Evolutionary conservation across 495 filamentous ascomycete genomes (phyloP).

Genomic region (Chaetomium fimeti): DNA sequence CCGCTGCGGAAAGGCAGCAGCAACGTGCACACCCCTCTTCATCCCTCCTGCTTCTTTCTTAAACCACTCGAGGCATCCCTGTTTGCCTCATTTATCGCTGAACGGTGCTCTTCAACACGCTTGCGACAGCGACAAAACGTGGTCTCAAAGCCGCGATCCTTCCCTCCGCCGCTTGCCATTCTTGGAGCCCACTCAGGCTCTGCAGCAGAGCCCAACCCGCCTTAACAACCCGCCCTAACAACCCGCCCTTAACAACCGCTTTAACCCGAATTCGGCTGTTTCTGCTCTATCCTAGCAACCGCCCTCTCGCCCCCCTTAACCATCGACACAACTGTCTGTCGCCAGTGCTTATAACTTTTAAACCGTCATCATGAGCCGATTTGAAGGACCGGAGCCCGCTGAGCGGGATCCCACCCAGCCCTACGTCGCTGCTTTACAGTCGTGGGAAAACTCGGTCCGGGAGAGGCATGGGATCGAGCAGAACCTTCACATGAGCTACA

Average conservation of each 20-base stretch:
- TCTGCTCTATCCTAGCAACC: background rate
- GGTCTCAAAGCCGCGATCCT: background rate
- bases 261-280: background rate
- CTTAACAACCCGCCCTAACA: too few species aligned
- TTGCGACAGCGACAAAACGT: background rate
- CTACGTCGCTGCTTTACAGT: conserved; percentile 13
- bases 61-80: background rate
- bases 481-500: conserved; percentile 17
- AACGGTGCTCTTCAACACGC: background rate
- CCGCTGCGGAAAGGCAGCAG: background rate
- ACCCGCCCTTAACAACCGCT: too few species aligned
- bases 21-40: background rate
- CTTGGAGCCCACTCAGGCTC: background rate
- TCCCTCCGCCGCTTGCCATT: background rate
- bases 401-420: conserved; percentile 20
- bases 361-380: conserved; percentile 15
- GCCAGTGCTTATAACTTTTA: background rate
- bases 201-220: background rate
- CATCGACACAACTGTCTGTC: background rate
- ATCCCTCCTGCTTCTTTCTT: background rate
- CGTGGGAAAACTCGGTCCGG: conserved; percentile 6
- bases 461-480: conserved; percentile 14
- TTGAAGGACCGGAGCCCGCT: conserved; percentile 10
- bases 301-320: background rate
- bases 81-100: background rate